Evolutionary conservation across 2,329 filamentous ascomycete species (phyloP).

Genomic region (Sarocladium brachiariae): DNA sequence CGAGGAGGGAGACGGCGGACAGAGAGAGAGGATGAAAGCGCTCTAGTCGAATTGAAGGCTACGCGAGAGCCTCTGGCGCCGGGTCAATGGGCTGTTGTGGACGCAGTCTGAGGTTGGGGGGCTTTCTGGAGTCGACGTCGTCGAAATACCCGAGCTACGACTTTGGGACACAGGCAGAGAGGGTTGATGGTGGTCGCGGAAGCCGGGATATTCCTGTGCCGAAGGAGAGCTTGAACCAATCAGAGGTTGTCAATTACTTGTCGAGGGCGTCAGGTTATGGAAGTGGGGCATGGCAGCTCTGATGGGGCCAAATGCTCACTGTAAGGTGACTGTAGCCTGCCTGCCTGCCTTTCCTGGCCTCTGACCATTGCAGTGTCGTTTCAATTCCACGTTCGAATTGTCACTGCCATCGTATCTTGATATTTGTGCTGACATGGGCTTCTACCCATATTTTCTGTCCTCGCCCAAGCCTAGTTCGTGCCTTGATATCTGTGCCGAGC

Average conservation of each 20-base stretch:
- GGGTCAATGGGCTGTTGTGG: slow-evolving; percentile 26
- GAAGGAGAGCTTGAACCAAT: background rate
- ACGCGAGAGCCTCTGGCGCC: slow-evolving; percentile 28
- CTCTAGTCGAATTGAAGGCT: slow-evolving; percentile 19
- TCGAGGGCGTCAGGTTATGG: slow-evolving; percentile 4
- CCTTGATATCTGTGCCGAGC: background rate
- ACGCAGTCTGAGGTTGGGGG: background rate
- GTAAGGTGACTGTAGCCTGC: too few relatives aligned
- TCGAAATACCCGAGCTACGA: slow-evolving; percentile 8
- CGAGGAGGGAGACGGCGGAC: slow-evolving; percentile 53
- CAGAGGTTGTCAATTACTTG: slow-evolving; percentile 2
- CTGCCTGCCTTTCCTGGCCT: too few relatives aligned
- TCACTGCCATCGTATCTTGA: too few relatives aligned
- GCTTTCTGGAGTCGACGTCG: slow-evolving; percentile 7
- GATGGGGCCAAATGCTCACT: too few relatives aligned
- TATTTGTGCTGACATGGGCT: too few relatives aligned
- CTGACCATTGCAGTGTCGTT: too few relatives aligned
- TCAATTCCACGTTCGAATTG: too few relatives aligned
- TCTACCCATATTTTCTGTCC: too few relatives aligned
- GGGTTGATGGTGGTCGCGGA: background rate
- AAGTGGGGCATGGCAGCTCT: slow-evolving; percentile 2
- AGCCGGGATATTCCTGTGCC: background rate
- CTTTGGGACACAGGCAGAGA: background rate
- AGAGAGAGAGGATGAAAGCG: slow-evolving; percentile 36
- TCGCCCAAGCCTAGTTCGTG: background rate